phyloP scores from a whole-genome alignment of 129 eudicot genomes.

The Flaveria ramosissima region DNA sequence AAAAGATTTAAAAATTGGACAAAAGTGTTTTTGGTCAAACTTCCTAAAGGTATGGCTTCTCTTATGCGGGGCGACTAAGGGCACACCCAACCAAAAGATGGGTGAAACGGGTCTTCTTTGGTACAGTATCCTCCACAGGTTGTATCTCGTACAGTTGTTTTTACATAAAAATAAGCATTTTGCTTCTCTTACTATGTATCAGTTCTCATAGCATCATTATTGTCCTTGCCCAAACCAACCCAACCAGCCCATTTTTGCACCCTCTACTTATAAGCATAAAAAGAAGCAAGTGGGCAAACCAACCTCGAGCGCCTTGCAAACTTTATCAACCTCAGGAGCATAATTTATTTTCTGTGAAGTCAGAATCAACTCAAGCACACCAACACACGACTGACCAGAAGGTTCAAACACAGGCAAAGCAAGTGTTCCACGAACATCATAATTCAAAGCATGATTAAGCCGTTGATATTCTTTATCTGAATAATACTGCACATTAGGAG shows the following conservation, averaged over 20 bases:
- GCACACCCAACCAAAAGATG: background rate
- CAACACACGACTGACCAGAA: conserved; percentile 85
- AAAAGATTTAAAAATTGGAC: background rate
- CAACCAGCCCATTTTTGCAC: background rate
- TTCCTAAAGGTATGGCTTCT: too few relatives aligned
- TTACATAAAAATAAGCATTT: too few relatives aligned
- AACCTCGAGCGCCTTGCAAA: conserved; percentile 99
- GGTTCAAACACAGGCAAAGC: conserved; percentile 97
- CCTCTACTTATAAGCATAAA: conserved; percentile 4
- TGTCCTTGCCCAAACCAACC: background rate
- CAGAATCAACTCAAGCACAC: conserved; percentile 93
- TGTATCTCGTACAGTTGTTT: background rate
- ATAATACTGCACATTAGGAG: conserved; percentile 96
- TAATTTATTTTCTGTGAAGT: conserved; percentile 90
- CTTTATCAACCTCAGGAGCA: conserved; percentile 99
- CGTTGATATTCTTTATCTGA: conserved; percentile 84
- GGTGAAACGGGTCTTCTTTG: background rate
- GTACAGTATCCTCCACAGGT: background rate
- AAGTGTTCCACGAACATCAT: conserved; percentile 83
- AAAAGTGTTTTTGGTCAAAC: background rate
- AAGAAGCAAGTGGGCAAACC: conserved; percentile 17
- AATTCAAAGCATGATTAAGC: conserved; percentile 73
- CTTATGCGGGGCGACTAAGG: too few relatives aligned
- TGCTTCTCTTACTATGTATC: too few relatives aligned
- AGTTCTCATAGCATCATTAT: too few relatives aligned